Evolutionary conservation across 1,284 basidiomycete species (phyloP).

Genomic region (Jaminaea rosea): DNA sequence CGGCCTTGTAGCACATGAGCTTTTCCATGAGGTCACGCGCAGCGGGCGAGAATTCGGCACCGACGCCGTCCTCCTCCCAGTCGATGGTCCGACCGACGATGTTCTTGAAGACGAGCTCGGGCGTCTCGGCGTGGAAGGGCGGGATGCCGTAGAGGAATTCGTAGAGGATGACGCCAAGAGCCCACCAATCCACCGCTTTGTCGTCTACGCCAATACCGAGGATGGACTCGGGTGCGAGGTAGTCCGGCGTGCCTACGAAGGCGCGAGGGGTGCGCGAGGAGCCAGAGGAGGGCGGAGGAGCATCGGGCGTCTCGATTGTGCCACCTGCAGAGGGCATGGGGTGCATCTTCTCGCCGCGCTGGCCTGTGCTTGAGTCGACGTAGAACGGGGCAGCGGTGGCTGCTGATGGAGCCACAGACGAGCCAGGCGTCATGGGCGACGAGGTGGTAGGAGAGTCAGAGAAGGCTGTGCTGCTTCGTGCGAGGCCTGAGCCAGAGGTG

Average conservation of each 20-base stretch:
- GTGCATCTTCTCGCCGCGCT: not conserved
- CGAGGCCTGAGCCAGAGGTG: not conserved
- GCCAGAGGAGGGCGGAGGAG: constrained; percentile 6
- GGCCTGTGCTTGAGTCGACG: not conserved
- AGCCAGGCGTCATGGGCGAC: constrained; percentile 16
- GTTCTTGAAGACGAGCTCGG: constrained; percentile 96
- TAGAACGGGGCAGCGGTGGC: too few relatives aligned
- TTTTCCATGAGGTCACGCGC: constrained; percentile 84
- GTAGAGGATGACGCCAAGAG: constrained; percentile 93
- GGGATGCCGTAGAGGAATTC: constrained; percentile 96
- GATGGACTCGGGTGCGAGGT: constrained; percentile 91
- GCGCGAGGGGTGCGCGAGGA: constrained; percentile 12
- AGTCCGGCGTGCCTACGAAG: constrained; percentile 93
- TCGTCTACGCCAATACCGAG: constrained; percentile 92
- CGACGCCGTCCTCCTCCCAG: constrained; percentile 87
- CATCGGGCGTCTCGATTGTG: constrained; percentile 24
- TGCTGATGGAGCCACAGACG: constrained; percentile 7
- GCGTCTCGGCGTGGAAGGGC: constrained; percentile 93
- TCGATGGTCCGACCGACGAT: constrained; percentile 91
- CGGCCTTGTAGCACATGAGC: constrained; percentile 73
- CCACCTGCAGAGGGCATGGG: constrained; percentile 3
- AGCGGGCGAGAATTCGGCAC: constrained; percentile 77
- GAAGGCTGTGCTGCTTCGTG: not conserved
- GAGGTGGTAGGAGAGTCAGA: constrained; percentile 1
- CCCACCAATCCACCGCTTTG: constrained; percentile 98